Conservation (phyloP, 2,329 filamentous ascomycete genomes). For the Fusarium sp. region DNA sequence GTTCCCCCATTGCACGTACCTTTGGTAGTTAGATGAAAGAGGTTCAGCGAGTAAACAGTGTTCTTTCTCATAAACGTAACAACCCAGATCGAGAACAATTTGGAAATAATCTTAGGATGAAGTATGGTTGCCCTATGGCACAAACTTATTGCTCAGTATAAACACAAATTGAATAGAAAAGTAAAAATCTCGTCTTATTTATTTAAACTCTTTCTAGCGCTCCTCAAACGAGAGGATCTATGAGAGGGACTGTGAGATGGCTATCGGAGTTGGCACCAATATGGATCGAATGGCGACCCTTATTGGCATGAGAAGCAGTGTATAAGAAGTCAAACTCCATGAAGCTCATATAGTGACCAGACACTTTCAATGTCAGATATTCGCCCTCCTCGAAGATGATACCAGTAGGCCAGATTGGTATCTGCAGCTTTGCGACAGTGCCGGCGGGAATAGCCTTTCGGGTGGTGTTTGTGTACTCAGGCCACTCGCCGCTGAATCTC, state of each 20-base stretch:
- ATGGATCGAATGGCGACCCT: constrained; percentile 1
- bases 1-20: no score
- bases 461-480: constrained; percentile 2
- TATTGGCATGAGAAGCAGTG: constrained; percentile 2
- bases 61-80: no score
- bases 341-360: constrained; percentile 9
- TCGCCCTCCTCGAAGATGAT: constrained; percentile 9
- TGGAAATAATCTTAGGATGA: no score
- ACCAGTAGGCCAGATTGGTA: constrained; percentile 4
- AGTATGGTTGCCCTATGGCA: no score
- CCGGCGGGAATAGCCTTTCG: constrained; percentile 4
- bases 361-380: constrained; percentile 1
- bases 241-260: background rate
- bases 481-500: constrained; percentile 2
- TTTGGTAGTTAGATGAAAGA: no score
- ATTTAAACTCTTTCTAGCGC: no score
- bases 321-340: constrained; percentile 13
- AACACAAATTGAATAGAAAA: no score
- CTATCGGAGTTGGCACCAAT: background rate
- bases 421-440: background rate
- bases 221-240: no score
- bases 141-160: no score
- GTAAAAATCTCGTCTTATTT: no score
- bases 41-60: no score
- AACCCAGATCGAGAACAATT: no score